Percentiles rank a stretch among this genome's conserved stretches.
These are phyloP conservation scores for Geranium rotundifolium DNA, from an alignment of 345 rosid genomes.

Conservation along the genomic window DNA sequence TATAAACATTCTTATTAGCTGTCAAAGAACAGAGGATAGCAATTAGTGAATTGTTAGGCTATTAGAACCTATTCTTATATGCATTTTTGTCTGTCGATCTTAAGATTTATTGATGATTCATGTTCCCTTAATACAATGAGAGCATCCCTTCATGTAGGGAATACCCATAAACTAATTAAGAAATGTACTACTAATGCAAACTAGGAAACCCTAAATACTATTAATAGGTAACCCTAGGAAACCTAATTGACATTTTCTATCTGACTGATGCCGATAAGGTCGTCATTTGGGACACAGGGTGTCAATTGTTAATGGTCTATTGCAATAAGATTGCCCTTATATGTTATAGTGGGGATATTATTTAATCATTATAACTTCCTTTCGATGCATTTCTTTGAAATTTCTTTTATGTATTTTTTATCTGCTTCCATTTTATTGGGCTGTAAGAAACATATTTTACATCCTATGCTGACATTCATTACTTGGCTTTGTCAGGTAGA, in stretches of 20 bases:
- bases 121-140: too few species aligned
- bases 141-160: too few species aligned
- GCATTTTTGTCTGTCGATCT: too few species aligned
- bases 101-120: too few species aligned
- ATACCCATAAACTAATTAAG: too few species aligned
- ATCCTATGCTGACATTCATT: not conserved
- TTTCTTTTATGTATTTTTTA: not conserved
- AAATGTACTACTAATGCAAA: too few species aligned
- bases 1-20: not conserved
- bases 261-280: not conserved
- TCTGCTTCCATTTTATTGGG: not conserved
- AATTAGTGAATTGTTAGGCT: not conserved
- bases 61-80: not conserved
- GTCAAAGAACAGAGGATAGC: not conserved
- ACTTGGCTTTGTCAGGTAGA: slow-evolving; percentile 54
- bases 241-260: too few species aligned
- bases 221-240: too few species aligned
- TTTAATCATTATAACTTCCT: not conserved
- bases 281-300: not conserved
- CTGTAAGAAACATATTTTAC: not conserved
- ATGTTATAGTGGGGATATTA: too few species aligned
- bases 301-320: not conserved
- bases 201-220: too few species aligned
- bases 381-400: not conserved
- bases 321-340: not conserved